Evolutionary conservation across 208 protist species (phyloP).

Genomic region (Leptomonas pyrrhocoris): DNA sequence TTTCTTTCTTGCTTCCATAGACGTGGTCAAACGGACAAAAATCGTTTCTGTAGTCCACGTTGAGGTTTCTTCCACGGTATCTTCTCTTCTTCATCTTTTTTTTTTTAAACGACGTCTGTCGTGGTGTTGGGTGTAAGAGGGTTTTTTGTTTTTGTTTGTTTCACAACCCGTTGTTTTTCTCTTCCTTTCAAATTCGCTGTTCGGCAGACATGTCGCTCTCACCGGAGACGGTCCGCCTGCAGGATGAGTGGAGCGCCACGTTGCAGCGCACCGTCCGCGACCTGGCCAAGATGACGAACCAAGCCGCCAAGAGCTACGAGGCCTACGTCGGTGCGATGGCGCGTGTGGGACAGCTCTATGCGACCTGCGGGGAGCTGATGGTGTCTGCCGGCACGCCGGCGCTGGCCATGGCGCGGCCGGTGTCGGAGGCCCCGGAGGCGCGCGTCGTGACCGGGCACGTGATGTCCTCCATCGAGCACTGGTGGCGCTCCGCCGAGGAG

Average conservation of each 20-base stretch:
- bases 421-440: not conserved
- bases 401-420: not conserved
- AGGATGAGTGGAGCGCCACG: not conserved
- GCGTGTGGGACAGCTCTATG: not conserved
- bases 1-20: no score
- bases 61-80: no score
- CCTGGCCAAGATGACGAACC: not conserved
- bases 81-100: no score
- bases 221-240: not conserved
- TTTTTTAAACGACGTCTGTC: no score
- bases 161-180: not conserved
- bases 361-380: not conserved
- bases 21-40: no score
- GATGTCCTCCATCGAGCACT: not conserved
- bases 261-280: not conserved
- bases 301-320: not conserved
- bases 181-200: no score
- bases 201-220: not conserved
- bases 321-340: not conserved
- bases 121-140: no score
- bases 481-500: not conserved
- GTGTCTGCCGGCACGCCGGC: not conserved
- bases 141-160: not conserved
- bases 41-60: no score
- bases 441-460: not conserved